These are phyloP conservation scores for Seiridium cupressi DNA, from an alignment of 2,329 filamentous ascomycete genomes.

Conservation along the genomic window DNA sequence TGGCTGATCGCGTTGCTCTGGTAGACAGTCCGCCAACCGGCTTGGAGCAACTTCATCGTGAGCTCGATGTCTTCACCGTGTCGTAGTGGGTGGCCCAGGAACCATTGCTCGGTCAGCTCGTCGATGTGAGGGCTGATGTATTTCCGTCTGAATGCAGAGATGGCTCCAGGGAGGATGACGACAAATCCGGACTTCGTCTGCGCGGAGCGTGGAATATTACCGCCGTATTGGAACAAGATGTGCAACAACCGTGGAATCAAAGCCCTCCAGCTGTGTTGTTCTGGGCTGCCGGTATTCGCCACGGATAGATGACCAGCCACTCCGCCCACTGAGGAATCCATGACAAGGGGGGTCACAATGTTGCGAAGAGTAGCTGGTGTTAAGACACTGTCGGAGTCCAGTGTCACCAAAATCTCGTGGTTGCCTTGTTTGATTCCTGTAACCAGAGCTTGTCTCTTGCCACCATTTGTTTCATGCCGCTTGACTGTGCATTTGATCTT, in stretches of 20 bases:
- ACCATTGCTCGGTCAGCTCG: neutral
- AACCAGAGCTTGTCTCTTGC: conserved; percentile 1
- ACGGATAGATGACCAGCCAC: conserved; percentile 5
- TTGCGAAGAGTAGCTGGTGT: neutral
- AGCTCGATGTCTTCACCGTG: conserved; percentile 6
- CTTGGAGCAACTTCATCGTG: neutral
- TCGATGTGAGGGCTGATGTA: neutral
- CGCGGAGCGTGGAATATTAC: conserved; percentile 4
- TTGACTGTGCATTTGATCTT: neutral
- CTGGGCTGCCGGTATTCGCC: neutral
- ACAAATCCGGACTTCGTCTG: conserved; percentile 3
- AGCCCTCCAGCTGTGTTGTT: neutral
- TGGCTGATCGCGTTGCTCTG: conserved; percentile 3
- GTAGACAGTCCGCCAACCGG: conserved; percentile 1
- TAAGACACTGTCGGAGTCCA: conserved; percentile 4
- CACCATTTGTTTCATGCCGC: neutral
- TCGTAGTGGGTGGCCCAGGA: conserved; percentile 2
- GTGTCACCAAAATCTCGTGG: conserved; percentile 1
- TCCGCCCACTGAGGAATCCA: neutral
- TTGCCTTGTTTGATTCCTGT: neutral
- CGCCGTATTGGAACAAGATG: conserved; percentile 1
- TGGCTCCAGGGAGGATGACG: conserved; percentile 4
- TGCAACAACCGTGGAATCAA: conserved; percentile 3
- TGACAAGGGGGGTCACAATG: conserved; percentile 1
- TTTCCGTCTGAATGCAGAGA: neutral